A percentile compares a stretch with the other conserved stretches of the same genome.
phyloP scores from a whole-genome alignment of 352 stramenopile species.

The Phytopythium oedochilum region DNA sequence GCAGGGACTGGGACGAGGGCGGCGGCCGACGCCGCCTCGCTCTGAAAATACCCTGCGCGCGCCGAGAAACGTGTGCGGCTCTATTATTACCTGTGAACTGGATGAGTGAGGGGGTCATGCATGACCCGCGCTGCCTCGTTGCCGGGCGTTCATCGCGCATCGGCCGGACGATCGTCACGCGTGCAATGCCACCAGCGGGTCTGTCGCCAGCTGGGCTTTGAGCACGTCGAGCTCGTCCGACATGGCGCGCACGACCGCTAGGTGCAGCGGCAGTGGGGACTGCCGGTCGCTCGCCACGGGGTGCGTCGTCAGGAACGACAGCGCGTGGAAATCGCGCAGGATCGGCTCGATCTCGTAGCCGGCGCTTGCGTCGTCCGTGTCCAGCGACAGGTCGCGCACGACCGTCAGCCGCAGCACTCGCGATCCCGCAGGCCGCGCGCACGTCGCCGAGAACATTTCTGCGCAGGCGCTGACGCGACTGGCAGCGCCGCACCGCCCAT shows the following conservation, averaged over 20 bases:
- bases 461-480: not conserved
- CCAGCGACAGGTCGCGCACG: constrained; percentile 23
- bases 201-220: constrained; percentile 23
- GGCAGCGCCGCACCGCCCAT: not conserved
- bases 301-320: constrained; percentile 77
- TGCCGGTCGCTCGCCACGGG: constrained; percentile 55
- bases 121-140: too few species aligned
- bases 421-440: constrained; percentile 13
- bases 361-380: constrained; percentile 14
- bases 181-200: constrained; percentile 11
- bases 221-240: constrained; percentile 28
- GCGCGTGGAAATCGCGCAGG: constrained; percentile 50
- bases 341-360: constrained; percentile 21
- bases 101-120: too few species aligned
- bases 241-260: constrained; percentile 8
- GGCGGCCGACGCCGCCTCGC: not conserved
- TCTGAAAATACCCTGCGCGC: not conserved
- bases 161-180: too few species aligned
- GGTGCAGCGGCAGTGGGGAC: constrained; percentile 57
- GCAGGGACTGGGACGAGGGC: not conserved
- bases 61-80: not conserved
- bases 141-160: too few species aligned
- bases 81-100: constrained; percentile 1
- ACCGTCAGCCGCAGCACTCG: constrained; percentile 32
- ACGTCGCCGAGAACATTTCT: constrained; percentile 14